Conservation (phyloP, 2,329 filamentous ascomycete species). For the Talaromyces funiculosus region DNA sequence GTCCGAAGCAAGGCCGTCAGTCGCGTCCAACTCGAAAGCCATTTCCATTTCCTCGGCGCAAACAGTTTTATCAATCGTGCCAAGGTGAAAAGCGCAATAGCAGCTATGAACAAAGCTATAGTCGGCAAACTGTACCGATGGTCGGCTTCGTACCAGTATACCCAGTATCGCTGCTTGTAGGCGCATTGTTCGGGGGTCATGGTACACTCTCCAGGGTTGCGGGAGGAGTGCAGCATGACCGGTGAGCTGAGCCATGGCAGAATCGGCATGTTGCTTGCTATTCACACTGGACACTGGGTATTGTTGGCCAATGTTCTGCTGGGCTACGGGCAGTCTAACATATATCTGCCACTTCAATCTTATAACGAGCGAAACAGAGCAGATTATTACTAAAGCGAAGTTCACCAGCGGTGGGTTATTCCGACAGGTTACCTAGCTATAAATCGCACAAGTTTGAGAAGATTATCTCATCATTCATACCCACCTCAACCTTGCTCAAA, state of each 20-base stretch:
- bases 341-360: not conserved
- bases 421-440: too few relatives aligned
- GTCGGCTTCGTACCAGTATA: slow-evolving; percentile 42
- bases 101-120: slow-evolving; percentile 46
- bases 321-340: not conserved
- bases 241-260: slow-evolving; percentile 22
- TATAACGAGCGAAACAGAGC: not conserved
- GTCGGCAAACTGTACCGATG: slow-evolving; percentile 47
- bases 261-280: slow-evolving; percentile 5
- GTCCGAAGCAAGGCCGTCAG: slow-evolving; percentile 31
- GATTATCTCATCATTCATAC: not conserved
- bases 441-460: not conserved
- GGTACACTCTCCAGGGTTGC: slow-evolving; percentile 17
- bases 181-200: slow-evolving; percentile 25
- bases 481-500: not conserved
- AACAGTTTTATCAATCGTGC: slow-evolving; percentile 26
- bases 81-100: slow-evolving; percentile 44
- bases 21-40: slow-evolving; percentile 25
- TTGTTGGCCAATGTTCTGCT: not conserved
- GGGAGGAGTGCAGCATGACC: slow-evolving; percentile 22
- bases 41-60: slow-evolving; percentile 17
- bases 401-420: too few relatives aligned
- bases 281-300: not conserved
- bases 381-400: slow-evolving; percentile 9
- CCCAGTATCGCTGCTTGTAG: slow-evolving; percentile 19